A percentile compares a stretch with the other conserved stretches of the same genome.
phyloP scores from a whole-genome alignment of 768 basidiomycete genomes.

The Hortiboletus flavorubellus region DNA sequence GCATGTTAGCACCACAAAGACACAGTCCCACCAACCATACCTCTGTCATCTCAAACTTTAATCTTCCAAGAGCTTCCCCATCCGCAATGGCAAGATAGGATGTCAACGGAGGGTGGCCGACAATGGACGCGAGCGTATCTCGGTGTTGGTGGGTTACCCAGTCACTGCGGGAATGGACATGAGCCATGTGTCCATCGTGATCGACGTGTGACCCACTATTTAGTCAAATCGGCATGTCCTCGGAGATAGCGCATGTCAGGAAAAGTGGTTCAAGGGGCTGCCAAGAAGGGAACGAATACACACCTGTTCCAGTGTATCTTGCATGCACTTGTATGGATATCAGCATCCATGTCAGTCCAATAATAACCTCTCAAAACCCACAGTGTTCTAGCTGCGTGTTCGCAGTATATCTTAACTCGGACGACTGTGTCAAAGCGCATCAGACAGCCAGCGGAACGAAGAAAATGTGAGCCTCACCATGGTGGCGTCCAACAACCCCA shows the following conservation, averaged over 20 bases:
- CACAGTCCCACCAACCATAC: constrained; percentile 36
- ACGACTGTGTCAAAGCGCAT: constrained; percentile 51
- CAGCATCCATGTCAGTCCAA: neutral
- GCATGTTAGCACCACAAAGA: constrained; percentile 23
- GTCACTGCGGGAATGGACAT: constrained; percentile 54
- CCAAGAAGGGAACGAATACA: constrained; percentile 23
- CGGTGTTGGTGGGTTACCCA: constrained; percentile 98
- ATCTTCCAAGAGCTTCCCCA: constrained; percentile 84
- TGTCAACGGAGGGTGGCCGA: constrained; percentile 82
- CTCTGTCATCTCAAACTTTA: constrained; percentile 95
- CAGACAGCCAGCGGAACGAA: neutral
- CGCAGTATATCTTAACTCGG: constrained; percentile 91
- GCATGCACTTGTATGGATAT: constrained; percentile 69
- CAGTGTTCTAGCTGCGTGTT: constrained; percentile 95
- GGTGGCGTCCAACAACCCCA: constrained; percentile 5
- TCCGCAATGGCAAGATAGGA: constrained; percentile 93
- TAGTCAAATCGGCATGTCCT: constrained; percentile 96
- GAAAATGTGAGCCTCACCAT: constrained; percentile 15
- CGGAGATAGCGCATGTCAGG: constrained; percentile 8
- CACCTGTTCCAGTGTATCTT: constrained; percentile 93
- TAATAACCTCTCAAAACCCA: constrained; percentile 39
- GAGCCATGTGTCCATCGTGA: neutral
- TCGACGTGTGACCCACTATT: constrained; percentile 67
- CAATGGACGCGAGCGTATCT: constrained; percentile 89
- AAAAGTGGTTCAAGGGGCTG: neutral